Evolutionary conservation across 164 flowering plant genomes (phyloP).

Genomic region (Paratinospora sagittata): DNA sequence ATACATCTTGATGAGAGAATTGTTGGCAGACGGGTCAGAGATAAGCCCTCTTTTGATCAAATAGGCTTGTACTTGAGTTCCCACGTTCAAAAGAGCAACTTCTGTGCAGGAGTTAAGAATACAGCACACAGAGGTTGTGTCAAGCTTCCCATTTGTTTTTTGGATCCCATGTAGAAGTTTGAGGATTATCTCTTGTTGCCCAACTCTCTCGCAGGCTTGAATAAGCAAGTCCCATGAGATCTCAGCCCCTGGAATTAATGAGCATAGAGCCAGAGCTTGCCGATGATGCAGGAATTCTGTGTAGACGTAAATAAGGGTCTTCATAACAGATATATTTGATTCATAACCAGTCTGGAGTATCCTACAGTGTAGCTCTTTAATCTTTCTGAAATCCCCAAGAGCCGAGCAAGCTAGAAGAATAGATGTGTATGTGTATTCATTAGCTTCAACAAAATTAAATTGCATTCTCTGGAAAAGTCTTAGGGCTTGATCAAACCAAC

Average conservation of each 20-base stretch:
- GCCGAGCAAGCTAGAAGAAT: slow-evolving; percentile 26
- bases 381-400: slow-evolving; percentile 19
- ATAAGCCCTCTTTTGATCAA: slow-evolving; percentile 27
- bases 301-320: slow-evolving; percentile 24
- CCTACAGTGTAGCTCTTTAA: slow-evolving; percentile 24
- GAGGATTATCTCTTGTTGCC: slow-evolving; percentile 20
- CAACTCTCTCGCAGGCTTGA: slow-evolving; percentile 15
- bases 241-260: slow-evolving; percentile 19
- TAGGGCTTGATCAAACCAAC: slow-evolving; percentile 18
- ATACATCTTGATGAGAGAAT: slow-evolving; percentile 34
- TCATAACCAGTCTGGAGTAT: slow-evolving; percentile 23
- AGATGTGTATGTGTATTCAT: slow-evolving; percentile 29
- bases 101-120: slow-evolving; percentile 21
- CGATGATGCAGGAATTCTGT: slow-evolving; percentile 17
- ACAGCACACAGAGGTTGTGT: slow-evolving; percentile 12
- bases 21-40: slow-evolving; percentile 19
- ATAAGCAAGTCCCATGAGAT: slow-evolving; percentile 21
- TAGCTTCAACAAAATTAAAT: slow-evolving; percentile 16
- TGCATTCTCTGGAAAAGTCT: slow-evolving; percentile 23
- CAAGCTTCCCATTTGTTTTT: slow-evolving; percentile 17
- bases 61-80: slow-evolving; percentile 32
- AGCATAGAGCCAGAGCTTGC: slow-evolving; percentile 23
- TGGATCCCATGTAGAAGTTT: slow-evolving; percentile 22
- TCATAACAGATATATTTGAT: slow-evolving; percentile 14
- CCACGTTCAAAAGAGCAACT: slow-evolving; percentile 22